Evolutionary conservation across 2,329 filamentous ascomycete genomes (phyloP), one percentile per base, ranked within the genome.

Genomic region (Aspergillus terreus): DNA sequence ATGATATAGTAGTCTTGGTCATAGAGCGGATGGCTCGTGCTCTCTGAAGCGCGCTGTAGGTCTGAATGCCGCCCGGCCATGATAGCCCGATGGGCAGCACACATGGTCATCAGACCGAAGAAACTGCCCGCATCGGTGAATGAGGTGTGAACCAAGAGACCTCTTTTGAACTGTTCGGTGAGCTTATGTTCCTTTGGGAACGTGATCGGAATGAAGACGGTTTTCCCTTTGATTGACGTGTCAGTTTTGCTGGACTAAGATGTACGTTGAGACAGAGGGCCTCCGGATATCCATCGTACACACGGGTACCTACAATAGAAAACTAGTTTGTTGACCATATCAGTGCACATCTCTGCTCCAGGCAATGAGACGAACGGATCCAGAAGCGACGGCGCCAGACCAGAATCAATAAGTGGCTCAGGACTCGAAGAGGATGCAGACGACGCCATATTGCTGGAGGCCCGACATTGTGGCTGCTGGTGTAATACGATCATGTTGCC

Each of bases 1-100:
- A 72, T 70, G 25, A 65, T 56, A 57, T 67, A 71, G 41, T 71
- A 71, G 36, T 72, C 69, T n/a, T 62, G 56, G 36, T 73, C 68
- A 23, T 59, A 55, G 17, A 64, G 56, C 17, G 64, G 54, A 10
- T 54, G 56, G 23, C 58, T 50, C 21, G 60, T 51, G 38, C 53
- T 48, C 32, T 46, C 46, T 15, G 53, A 47, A 4, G 55, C 57
- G 9, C 57, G 52, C n/a, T 58, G 56, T 3, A 61, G 47, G 50
- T 63, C 63, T 36, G 55, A 52, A 46, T 63, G 60, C 40, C 59
- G 53, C 15, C 62, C 61, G 17, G 62, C 56, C 12, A 71, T 50
- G 17, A 68, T 59, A 12, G 71, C 70, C 55, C 65, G 62, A 54
- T 74, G 71, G 25, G 71, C 71, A 41, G 71, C 71, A 25, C 64